phyloP scores from a whole-genome alignment of 495 filamentous ascomycete species.

The Penicillium riverlandense region DNA sequence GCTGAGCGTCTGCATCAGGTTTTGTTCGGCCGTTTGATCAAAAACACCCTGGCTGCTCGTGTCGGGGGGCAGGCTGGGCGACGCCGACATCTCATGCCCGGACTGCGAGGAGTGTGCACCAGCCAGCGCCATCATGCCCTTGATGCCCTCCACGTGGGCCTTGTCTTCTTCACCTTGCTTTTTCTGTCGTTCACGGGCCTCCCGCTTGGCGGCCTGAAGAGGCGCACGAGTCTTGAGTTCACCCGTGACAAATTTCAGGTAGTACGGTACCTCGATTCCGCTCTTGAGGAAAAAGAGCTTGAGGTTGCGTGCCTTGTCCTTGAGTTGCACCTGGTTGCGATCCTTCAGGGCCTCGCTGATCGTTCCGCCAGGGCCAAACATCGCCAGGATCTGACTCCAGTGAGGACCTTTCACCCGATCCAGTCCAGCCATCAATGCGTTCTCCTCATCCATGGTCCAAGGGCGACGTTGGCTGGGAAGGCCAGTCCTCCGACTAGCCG shows the following conservation, averaged over 20 bases:
- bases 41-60: slow-evolving; percentile 25
- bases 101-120: slow-evolving; percentile 33
- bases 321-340: slow-evolving; percentile 89
- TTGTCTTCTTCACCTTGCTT: slow-evolving; percentile 63
- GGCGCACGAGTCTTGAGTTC: slow-evolving; percentile 91
- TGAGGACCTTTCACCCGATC: slow-evolving; percentile 90
- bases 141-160: slow-evolving; percentile 62
- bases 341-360: slow-evolving; percentile 85
- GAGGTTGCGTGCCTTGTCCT: slow-evolving; percentile 90
- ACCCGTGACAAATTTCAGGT: slow-evolving; percentile 84
- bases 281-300: slow-evolving; percentile 96
- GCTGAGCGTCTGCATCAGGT: slow-evolving; percentile 41
- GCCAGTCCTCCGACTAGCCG: slow-evolving; percentile 64
- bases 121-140: slow-evolving; percentile 60
- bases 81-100: slow-evolving; percentile 41
- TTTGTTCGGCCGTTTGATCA: slow-evolving; percentile 42
- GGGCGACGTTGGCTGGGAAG: slow-evolving; percentile 78
- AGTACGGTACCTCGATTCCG: slow-evolving; percentile 86
- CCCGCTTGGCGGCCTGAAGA: slow-evolving; percentile 70
- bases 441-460: slow-evolving; percentile 88
- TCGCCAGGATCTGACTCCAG: slow-evolving; percentile 88
- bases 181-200: slow-evolving; percentile 65
- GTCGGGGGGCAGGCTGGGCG: slow-evolving; percentile 34
- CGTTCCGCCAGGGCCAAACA: slow-evolving; percentile 78
- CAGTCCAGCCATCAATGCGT: slow-evolving; percentile 84